A percentile compares a stretch with the other conserved stretches of the same genome.
These are phyloP conservation scores for Mycena galopus DNA, from an alignment of 768 basidiomycete species.

Conservation along the genomic window DNA sequence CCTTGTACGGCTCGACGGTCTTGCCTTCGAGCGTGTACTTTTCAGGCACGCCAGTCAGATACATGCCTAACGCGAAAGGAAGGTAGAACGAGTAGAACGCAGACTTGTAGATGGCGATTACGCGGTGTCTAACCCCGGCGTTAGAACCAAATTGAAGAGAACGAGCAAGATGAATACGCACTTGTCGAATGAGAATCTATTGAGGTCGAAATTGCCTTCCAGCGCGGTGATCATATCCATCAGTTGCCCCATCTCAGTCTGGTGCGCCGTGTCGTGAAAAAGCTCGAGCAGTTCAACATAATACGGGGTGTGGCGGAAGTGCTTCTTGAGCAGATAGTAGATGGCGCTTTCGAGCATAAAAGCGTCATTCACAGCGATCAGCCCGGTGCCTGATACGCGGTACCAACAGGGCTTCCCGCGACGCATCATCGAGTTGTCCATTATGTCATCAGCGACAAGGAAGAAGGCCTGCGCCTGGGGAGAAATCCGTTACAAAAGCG, in stretches of 20 bases:
- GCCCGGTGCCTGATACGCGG: constrained; percentile 69
- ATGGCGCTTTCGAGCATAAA: constrained; percentile 98
- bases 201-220: constrained; percentile 88
- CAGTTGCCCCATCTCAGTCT: constrained; percentile 97
- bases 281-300: constrained; percentile 93
- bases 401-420: constrained; percentile 98
- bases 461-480: constrained; percentile 96
- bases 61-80: constrained; percentile 95
- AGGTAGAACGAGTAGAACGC: constrained; percentile 99
- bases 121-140: constrained; percentile 75
- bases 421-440: constrained; percentile 95
- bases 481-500: not conserved
- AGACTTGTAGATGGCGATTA: constrained; percentile 98
- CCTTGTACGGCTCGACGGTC: constrained; percentile 71
- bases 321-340: constrained; percentile 88
- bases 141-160: constrained; percentile 2
- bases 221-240: constrained; percentile 97
- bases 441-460: constrained; percentile 97
- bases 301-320: constrained; percentile 84
- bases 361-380: constrained; percentile 94
- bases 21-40: constrained; percentile 49
- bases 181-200: constrained; percentile 90
- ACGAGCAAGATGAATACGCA: constrained; percentile 46
- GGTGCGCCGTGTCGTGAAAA: constrained; percentile 91
- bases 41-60: constrained; percentile 74